Evolutionary conservation across 331 rosid genomes (phyloP).

Genomic region (Ulmus americana): DNA sequence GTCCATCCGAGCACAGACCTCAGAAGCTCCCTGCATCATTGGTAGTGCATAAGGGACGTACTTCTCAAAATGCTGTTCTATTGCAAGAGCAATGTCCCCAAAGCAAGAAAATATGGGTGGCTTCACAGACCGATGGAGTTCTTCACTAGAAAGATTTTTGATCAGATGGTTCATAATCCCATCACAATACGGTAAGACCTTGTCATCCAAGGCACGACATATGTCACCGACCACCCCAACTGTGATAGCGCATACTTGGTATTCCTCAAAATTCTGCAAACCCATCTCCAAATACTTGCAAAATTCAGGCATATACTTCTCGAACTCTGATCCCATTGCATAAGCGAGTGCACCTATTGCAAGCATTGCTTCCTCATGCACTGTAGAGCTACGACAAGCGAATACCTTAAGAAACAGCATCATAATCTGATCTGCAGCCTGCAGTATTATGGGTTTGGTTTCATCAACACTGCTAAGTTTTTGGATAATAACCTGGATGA

Average conservation of each 20-base stretch:
- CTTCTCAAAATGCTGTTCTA: constrained; percentile 42
- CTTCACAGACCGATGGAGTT: constrained; percentile 40
- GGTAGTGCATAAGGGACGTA: constrained; percentile 31
- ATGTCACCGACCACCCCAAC: constrained; percentile 46
- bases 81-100: constrained; percentile 40
- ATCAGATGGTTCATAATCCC: constrained; percentile 34
- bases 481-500: constrained; percentile 42
- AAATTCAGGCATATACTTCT: constrained; percentile 32
- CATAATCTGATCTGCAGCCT: constrained; percentile 37
- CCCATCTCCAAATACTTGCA: constrained; percentile 40
- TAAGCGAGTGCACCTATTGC: constrained; percentile 44
- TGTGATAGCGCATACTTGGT: constrained; percentile 42
- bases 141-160: constrained; percentile 29
- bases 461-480: constrained; percentile 32
- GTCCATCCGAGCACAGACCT: constrained; percentile 33
- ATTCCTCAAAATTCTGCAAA: constrained; percentile 40
- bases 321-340: constrained; percentile 33
- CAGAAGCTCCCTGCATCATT: constrained; percentile 40
- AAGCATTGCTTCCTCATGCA: constrained; percentile 50
- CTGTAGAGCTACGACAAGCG: constrained; percentile 43
- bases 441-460: constrained; percentile 27
- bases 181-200: constrained; percentile 32
- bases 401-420: constrained; percentile 35
- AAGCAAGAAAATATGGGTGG: constrained; percentile 44
- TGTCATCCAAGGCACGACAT: constrained; percentile 33